phyloP scores from a whole-genome alignment of 305 asterid genomes.

The Rubia balearica region DNA sequence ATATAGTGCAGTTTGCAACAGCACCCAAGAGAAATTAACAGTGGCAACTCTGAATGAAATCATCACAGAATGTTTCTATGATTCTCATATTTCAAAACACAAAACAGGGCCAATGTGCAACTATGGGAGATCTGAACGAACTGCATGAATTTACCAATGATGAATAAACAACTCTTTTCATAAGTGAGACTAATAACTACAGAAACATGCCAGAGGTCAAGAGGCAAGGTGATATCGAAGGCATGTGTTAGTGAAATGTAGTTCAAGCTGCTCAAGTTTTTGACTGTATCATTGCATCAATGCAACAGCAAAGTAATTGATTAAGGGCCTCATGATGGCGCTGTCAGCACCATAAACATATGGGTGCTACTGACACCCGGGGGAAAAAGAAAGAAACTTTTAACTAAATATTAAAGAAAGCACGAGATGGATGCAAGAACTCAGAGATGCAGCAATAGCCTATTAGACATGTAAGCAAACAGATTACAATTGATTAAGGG shows the following conservation, averaged over 20 bases:
- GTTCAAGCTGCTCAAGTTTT: not conserved
- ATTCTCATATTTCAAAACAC: conserved; percentile 2
- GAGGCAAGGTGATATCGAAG: not conserved
- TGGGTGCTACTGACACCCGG: not conserved
- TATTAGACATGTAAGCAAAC: not conserved
- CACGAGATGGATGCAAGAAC: not conserved
- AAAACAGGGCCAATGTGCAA: not conserved
- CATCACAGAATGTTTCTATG: not conserved
- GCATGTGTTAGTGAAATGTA: not conserved
- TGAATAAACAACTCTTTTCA: not conserved
- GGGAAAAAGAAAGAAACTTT: not conserved
- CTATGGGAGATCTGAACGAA: not conserved
- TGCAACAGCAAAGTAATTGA: not conserved
- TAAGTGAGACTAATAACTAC: not conserved
- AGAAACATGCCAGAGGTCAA: not conserved
- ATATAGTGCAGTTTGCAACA: not conserved
- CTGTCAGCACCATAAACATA: not conserved
- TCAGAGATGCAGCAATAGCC: not conserved
- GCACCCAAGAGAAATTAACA: not conserved
- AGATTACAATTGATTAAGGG: not conserved
- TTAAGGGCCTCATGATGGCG: not conserved
- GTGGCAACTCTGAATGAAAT: not conserved
- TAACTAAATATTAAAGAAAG: not conserved
- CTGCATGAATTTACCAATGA: not conserved
- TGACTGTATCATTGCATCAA: not conserved